phyloP scores from a whole-genome alignment of 441 rosid genomes.

The Isatis lusitanica region DNA sequence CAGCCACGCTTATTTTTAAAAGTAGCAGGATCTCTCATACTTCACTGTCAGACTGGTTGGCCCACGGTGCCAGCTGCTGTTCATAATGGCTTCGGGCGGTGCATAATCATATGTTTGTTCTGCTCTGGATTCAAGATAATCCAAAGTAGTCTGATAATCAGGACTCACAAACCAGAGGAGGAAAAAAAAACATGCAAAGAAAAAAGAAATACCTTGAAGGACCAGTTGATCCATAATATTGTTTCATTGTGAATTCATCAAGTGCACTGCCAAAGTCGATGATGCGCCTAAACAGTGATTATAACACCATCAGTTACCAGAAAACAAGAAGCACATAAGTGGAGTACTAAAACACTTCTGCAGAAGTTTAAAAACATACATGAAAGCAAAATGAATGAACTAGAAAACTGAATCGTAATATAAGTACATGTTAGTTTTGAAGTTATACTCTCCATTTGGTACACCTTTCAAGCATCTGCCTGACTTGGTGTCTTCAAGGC shows the following conservation, averaged over 20 bases:
- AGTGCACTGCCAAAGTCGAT: constrained; percentile 98
- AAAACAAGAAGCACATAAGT: constrained; percentile 8
- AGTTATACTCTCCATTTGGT: constrained; percentile 62
- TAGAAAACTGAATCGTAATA: constrained; percentile 28
- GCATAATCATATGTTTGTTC: constrained; percentile 92
- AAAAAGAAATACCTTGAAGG: constrained; percentile 76
- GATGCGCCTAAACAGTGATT: constrained; percentile 62
- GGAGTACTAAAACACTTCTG: constrained; percentile 1
- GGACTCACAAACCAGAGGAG: constrained; percentile 14
- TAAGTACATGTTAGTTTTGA: constrained; percentile 66
- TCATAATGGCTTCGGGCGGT: constrained; percentile 91
- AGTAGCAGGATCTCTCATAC: constrained; percentile 43
- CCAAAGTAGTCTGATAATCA: constrained; percentile 13
- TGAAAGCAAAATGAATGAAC: constrained; percentile 14
- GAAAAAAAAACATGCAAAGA: constrained; percentile 17
- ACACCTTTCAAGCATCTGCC: constrained; percentile 76
- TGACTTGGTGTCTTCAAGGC: constrained; percentile 81
- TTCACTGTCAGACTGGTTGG: constrained; percentile 52
- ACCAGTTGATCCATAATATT: constrained; percentile 80
- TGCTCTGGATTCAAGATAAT: constrained; percentile 53
- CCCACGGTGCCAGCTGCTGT: constrained; percentile 84
- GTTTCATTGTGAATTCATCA: constrained; percentile 83
- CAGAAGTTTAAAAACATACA: not conserved
- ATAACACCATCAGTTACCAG: constrained; percentile 24
- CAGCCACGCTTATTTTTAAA: not conserved